These are phyloP conservation scores for Pseudogymnoascus sp. DNA, from an alignment of 2,329 filamentous ascomycete genomes.

Conservation along the genomic window DNA sequence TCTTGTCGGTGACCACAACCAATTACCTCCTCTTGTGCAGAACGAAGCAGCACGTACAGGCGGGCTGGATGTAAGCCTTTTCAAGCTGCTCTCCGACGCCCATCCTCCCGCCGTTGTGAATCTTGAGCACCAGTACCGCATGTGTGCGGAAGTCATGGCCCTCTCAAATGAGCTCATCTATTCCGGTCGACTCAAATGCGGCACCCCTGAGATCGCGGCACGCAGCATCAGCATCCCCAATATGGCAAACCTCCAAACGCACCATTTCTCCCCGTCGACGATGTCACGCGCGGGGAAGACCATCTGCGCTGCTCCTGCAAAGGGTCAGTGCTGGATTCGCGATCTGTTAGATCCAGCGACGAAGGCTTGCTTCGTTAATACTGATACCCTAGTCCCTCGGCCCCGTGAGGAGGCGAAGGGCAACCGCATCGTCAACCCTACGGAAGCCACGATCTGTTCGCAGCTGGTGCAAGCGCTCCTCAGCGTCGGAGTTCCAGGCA, in stretches of 20 bases:
- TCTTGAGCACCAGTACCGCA: slow-evolving; percentile 92
- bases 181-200: slow-evolving; percentile 82
- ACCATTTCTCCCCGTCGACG: slow-evolving; percentile 52
- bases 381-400: slow-evolving; percentile 61
- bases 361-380: slow-evolving; percentile 85
- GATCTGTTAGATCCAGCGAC: slow-evolving; percentile 62
- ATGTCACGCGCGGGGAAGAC: slow-evolving; percentile 38
- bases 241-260: slow-evolving; percentile 52
- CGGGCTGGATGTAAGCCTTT: slow-evolving; percentile 85
- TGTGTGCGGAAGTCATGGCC: slow-evolving; percentile 96
- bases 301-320: slow-evolving; percentile 48
- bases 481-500: slow-evolving; percentile 63
- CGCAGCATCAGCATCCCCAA: slow-evolving; percentile 63
- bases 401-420: slow-evolving; percentile 70
- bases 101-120: slow-evolving; percentile 86
- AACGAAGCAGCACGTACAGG: slow-evolving; percentile 82
- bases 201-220: slow-evolving; percentile 66
- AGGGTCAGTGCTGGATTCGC: slow-evolving; percentile 64
- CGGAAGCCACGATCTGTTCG: slow-evolving; percentile 70
- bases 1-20: slow-evolving; percentile 92
- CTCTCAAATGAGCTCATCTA: slow-evolving; percentile 93
- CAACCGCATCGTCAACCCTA: slow-evolving; percentile 78
- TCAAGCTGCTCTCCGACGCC: slow-evolving; percentile 84
- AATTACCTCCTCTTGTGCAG: slow-evolving; percentile 87
- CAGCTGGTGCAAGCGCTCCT: slow-evolving; percentile 79